Conservation (phyloP, 306 rosid species). For the Dalbergia cultrata region DNA sequence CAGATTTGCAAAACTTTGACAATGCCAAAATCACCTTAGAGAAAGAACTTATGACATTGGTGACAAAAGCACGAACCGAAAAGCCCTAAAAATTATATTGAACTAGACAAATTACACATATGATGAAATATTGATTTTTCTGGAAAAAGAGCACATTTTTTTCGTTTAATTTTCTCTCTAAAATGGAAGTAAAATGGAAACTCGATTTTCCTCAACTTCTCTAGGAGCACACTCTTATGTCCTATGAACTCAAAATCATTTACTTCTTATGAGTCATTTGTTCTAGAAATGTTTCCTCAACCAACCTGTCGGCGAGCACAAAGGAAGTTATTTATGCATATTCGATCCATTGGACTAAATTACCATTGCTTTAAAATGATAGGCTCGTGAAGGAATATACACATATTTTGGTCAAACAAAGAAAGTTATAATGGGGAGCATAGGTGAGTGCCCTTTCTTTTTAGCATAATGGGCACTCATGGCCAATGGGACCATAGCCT, state of each 20-base stretch:
- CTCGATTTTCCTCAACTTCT: too few relatives aligned
- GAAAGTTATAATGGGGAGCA: constrained; percentile 39
- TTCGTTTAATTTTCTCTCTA: too few relatives aligned
- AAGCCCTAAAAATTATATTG: too few relatives aligned
- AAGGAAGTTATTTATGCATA: not conserved
- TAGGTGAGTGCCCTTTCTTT: constrained; percentile 27
- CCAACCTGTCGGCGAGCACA: not conserved
- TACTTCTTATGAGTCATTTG: not conserved
- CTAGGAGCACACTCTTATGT: too few relatives aligned
- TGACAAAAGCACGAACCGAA: too few relatives aligned
- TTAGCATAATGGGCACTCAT: constrained; percentile 26
- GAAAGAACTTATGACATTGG: too few relatives aligned
- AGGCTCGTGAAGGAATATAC: constrained; percentile 20
- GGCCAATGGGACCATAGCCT: constrained; percentile 23
- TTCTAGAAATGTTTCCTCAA: not conserved
- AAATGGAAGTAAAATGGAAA: too few relatives aligned
- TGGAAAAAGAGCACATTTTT: too few relatives aligned
- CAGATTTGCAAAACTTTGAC: too few relatives aligned
- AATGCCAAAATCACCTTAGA: too few relatives aligned
- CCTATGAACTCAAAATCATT: not conserved
- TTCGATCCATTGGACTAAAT: not conserved
- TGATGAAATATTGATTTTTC: too few relatives aligned
- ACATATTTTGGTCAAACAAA: constrained; percentile 10
- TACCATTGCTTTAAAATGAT: not conserved
- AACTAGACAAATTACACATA: too few relatives aligned